Conservation (phyloP, 768 basidiomycete genomes). For the Podaxis sp. region DNA sequence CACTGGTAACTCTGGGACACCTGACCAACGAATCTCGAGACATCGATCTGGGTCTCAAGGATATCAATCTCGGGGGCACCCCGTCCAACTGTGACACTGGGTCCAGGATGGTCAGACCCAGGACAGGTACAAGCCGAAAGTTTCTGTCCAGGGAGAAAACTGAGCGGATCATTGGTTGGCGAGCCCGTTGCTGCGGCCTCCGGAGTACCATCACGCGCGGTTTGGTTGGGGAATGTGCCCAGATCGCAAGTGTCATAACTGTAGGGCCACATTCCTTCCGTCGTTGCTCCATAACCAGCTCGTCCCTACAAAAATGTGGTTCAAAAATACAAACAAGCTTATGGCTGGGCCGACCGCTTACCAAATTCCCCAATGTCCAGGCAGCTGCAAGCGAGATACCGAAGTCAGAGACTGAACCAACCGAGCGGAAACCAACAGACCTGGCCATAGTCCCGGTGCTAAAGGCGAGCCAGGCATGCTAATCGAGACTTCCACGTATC, state of each 20-base stretch:
- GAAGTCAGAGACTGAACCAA: background rate
- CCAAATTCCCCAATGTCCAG: conserved; percentile 73
- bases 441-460: conserved; percentile 81
- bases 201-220: conserved; percentile 55
- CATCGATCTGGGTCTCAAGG: conserved; percentile 75
- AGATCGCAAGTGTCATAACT: conserved; percentile 81
- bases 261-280: conserved; percentile 84
- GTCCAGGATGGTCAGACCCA: conserved; percentile 87
- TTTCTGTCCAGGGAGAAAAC: conserved; percentile 82
- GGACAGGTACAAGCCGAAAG: conserved; percentile 85
- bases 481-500: conserved; percentile 75
- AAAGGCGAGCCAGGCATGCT: conserved; percentile 62
- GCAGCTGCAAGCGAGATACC: conserved; percentile 34
- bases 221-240: conserved; percentile 84
- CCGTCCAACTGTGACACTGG: conserved; percentile 60
- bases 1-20: conserved; percentile 79
- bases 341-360: conserved; percentile 24
- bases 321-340: conserved; percentile 19
- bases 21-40: conserved; percentile 46
- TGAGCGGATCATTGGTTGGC: conserved; percentile 50
- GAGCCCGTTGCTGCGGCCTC: conserved; percentile 51
- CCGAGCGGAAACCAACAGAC: conserved; percentile 14
- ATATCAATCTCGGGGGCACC: conserved; percentile 91
- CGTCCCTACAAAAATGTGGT: conserved; percentile 49
- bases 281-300: conserved; percentile 86